Conservation (phyloP, 1,139 yeast species). For the Komagataea norvegica region DNA sequence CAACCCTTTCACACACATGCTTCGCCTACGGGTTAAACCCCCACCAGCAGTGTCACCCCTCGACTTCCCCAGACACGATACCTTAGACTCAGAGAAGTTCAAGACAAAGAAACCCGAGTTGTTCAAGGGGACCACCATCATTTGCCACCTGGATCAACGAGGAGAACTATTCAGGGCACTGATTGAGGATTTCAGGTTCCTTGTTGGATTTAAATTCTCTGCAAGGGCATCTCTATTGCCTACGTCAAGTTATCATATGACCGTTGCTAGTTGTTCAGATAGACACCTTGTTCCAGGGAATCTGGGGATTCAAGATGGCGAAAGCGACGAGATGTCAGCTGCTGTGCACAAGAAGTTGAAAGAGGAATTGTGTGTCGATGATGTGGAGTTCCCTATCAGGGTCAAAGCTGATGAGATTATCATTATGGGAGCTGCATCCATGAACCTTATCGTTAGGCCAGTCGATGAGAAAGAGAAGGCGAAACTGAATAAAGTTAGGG, state of each 20-base stretch:
- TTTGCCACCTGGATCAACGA: conserved; percentile 1
- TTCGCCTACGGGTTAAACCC: too few species aligned
- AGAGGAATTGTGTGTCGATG: neutral
- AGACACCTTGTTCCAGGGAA: neutral
- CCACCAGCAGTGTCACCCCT: too few species aligned
- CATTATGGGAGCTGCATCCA: neutral
- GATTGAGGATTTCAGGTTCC: neutral
- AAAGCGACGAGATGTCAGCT: too few species aligned
- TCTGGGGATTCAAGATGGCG: neutral
- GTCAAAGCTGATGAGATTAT: neutral
- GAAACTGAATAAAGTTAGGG: neutral
- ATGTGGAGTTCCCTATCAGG: neutral
- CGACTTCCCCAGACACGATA: too few species aligned
- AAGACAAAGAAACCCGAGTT: neutral
- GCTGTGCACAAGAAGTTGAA: neutral
- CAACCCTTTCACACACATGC: too few species aligned
- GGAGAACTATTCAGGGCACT: neutral
- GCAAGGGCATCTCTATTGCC: neutral
- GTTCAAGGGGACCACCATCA: neutral
- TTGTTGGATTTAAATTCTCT: neutral
- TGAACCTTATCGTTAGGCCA: neutral
- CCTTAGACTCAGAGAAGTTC: conserved; percentile 1
- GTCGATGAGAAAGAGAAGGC: neutral
- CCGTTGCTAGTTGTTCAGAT: neutral
- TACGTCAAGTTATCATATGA: conserved; percentile 3